Percentiles rank a stretch among this genome's conserved stretches.
phyloP scores from a whole-genome alignment of 2,329 filamentous ascomycete species.

The Diplodia seriata region DNA sequence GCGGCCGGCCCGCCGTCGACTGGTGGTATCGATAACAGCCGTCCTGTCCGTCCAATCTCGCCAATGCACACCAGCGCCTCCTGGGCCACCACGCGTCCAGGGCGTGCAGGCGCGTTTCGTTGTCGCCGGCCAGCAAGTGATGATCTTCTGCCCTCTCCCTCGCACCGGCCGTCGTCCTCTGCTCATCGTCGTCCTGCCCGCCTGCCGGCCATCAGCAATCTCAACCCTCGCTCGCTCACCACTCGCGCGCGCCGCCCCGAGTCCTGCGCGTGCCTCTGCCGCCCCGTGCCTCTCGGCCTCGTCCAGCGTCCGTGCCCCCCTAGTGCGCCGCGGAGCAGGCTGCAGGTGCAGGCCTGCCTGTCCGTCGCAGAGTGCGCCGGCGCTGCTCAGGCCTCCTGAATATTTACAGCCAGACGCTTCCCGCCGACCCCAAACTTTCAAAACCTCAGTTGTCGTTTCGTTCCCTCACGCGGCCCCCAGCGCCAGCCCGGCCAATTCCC shows the following conservation, averaged over 20 bases:
- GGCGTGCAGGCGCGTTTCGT: slow-evolving; percentile 20
- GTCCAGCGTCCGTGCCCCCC: slow-evolving; percentile 25
- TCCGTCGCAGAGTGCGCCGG: slow-evolving; percentile 25
- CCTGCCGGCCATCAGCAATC: slow-evolving; percentile 16
- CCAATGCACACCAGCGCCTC: slow-evolving; percentile 13
- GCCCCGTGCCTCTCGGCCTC: slow-evolving; percentile 3
- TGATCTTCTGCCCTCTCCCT: slow-evolving; percentile 8
- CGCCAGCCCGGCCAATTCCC: slow-evolving; percentile 23
- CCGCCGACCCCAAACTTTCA: slow-evolving; percentile 23
- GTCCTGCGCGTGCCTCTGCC: slow-evolving; percentile 1
- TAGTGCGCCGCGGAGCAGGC: slow-evolving; percentile 17
- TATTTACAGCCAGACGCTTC: slow-evolving; percentile 27
- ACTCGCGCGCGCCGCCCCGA: slow-evolving; percentile 19
- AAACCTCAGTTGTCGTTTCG: slow-evolving; percentile 30
- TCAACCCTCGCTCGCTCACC: neutral
- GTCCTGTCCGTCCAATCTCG: slow-evolving; percentile 23
- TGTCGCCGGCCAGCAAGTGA: slow-evolving; percentile 18
- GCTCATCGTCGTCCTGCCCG: slow-evolving; percentile 8
- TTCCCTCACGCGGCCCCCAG: slow-evolving; percentile 22
- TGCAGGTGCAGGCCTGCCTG: slow-evolving; percentile 23
- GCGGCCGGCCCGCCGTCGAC: neutral
- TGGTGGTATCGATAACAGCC: slow-evolving; percentile 25
- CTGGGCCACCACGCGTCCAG: slow-evolving; percentile 23
- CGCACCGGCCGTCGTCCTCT: slow-evolving; percentile 8
- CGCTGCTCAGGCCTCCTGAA: slow-evolving; percentile 29